These are phyloP conservation scores for Jaltomata sinuosa DNA, from an alignment of 257 asterid genomes.

Conservation along the genomic window DNA sequence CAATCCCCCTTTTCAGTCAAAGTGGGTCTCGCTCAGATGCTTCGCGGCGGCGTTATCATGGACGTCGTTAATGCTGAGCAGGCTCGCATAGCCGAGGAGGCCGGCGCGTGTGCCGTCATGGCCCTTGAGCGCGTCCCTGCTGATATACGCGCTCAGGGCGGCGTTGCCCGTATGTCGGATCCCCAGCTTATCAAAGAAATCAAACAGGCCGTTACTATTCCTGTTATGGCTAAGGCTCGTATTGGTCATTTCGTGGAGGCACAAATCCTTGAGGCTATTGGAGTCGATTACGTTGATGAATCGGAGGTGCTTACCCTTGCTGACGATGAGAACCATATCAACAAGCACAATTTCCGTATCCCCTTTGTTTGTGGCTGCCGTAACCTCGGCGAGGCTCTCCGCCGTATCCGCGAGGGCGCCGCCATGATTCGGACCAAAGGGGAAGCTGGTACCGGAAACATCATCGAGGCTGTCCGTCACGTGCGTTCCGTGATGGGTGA, in stretches of 20 bases:
- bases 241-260: slow-evolving; percentile 94
- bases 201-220: slow-evolving; percentile 80
- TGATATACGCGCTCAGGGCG: slow-evolving; percentile 85
- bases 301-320: slow-evolving; percentile 82
- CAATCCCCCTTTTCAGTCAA: slow-evolving; percentile 86
- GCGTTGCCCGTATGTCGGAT: slow-evolving; percentile 94
- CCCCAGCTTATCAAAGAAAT: slow-evolving; percentile 79
- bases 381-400: slow-evolving; percentile 86
- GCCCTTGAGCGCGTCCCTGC: slow-evolving; percentile 94
- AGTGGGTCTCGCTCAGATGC: slow-evolving; percentile 95
- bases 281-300: slow-evolving; percentile 77
- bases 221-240: slow-evolving; percentile 90
- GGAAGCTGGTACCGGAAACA: slow-evolving; percentile 86
- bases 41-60: slow-evolving; percentile 93
- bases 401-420: slow-evolving; percentile 86
- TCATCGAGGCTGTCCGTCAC: slow-evolving; percentile 91
- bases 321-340: slow-evolving; percentile 74
- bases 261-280: slow-evolving; percentile 78
- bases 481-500: slow-evolving; percentile 86
- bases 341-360: slow-evolving; percentile 85
- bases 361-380: slow-evolving; percentile 98
- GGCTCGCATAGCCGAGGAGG: slow-evolving; percentile 93
- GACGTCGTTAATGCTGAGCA: slow-evolving; percentile 89
- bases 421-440: slow-evolving; percentile 95
- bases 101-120: slow-evolving; percentile 97